Conservation (phyloP, 306 rosid species). For the Trifolium pratense region DNA sequence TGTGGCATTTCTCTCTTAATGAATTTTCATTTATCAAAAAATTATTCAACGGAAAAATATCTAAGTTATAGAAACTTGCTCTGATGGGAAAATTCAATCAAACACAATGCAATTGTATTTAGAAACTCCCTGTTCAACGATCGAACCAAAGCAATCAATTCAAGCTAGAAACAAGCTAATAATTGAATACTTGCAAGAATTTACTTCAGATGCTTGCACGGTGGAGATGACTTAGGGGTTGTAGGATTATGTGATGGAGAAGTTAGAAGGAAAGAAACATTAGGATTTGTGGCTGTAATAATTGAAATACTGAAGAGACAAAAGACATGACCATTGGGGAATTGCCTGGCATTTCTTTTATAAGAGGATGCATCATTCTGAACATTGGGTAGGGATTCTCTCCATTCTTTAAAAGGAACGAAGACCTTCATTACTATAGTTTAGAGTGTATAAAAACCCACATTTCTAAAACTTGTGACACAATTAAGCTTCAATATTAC, state of each 20-base stretch:
- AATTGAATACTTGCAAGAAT: not conserved
- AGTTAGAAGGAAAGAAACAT: slow-evolving; percentile 15
- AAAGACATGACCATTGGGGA: slow-evolving; percentile 12
- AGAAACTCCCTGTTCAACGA: slow-evolving; percentile 19
- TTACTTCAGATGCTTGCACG: slow-evolving; percentile 18
- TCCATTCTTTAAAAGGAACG: not conserved
- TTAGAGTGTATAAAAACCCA: not conserved
- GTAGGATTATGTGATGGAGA: slow-evolving; percentile 20
- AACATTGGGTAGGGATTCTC: not conserved
- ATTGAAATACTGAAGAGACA: slow-evolving; percentile 17
- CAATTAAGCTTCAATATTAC: not conserved
- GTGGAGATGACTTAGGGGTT: slow-evolving; percentile 5
- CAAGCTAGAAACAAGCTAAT: slow-evolving; percentile 13
- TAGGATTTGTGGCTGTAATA: slow-evolving; percentile 19
- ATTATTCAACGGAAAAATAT: not conserved
- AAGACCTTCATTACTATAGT: not conserved
- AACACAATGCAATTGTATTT: slow-evolving; percentile 13
- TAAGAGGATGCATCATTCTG: slow-evolving; percentile 26
- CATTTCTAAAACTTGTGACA: not conserved
- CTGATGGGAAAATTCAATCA: slow-evolving; percentile 1
- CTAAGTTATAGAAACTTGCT: not conserved
- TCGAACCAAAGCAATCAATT: slow-evolving; percentile 13
- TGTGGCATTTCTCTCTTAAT: slow-evolving; percentile 2
- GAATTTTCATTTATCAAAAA: not conserved
- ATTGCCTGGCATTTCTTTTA: slow-evolving; percentile 29